Evolutionary conservation across 768 basidiomycete species (phyloP), one percentile per base, ranked within the genome.

Genomic region (Suillus brevipes): DNA sequence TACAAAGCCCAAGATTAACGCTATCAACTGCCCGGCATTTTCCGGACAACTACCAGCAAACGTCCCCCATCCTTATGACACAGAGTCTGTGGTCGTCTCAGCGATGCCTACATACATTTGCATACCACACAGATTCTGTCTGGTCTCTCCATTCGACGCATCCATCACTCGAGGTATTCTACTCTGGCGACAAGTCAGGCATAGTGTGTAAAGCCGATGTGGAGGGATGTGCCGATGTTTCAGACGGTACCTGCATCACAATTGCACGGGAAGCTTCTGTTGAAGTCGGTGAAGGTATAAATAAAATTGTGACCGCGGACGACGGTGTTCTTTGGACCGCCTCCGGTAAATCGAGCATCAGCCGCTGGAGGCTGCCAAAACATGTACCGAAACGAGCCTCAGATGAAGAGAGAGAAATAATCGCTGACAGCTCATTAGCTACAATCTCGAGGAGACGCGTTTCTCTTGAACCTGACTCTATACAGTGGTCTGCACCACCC

Each of bases 171-270:
- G 88, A 88, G 74, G 83, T 88, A 2, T 99, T 99, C 80, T 98
- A 97, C 78, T 97, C 96, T 0, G 97, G 97, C 12, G 97, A 98
- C 70, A 85, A 92, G 36, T 87, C 91, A 4, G 97, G 97, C n/a
- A 81, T 89, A 64, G 88, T 99, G 8, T 94, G 93, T 74, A 88
- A 88, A 68, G 89, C 95, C n/a, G 97, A 99, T 69, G 86, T 97
- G 3, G 93, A 95, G 70, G 87, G 85, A 45, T 90, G 88, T 65
- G 77, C 83, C 16, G 92, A 95, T 63, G 83, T 97, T 34, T 86
- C 90, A 1, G 94, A 97, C 55, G 97, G 93, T 37, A 92, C 95
- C 75, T 99, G 97, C 72, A 80, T 92, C 45, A 81, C 97, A 14
- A 80, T 99, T 36, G 93, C 91, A 65, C 87, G 88, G 73, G 89